Conservation (phyloP, 257 asterid species). For the Penstemon barbatus region DNA sequence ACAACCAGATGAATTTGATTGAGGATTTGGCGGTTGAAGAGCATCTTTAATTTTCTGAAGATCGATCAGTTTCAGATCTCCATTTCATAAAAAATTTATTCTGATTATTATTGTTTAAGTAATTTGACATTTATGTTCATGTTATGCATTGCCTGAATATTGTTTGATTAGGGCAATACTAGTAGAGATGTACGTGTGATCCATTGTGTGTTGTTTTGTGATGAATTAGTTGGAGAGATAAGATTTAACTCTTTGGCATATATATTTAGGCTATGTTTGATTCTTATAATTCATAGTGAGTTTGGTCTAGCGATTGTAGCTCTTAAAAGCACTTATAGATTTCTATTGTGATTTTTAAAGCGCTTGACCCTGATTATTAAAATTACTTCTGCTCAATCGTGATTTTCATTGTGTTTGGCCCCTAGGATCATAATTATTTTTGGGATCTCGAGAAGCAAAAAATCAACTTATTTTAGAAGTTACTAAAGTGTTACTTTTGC, state of each 20-base stretch:
- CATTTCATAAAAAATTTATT: not conserved
- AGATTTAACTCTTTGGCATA: not conserved
- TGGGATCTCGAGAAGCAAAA: no score
- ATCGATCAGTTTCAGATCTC: not conserved
- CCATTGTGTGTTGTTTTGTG: slow-evolving; percentile 26
- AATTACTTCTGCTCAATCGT: no score
- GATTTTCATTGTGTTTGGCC: no score
- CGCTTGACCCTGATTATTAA: no score
- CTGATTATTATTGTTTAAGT: not conserved
- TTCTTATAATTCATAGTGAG: not conserved
- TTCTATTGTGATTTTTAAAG: no score
- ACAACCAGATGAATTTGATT: slow-evolving; percentile 46
- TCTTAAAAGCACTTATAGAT: no score
- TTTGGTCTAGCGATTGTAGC: not conserved
- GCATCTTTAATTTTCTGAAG: slow-evolving; percentile 34
- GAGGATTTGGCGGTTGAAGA: slow-evolving; percentile 66
- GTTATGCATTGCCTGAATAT: slow-evolving; percentile 1
- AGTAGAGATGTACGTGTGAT: not conserved
- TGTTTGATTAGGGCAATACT: not conserved
- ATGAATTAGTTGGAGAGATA: slow-evolving; percentile 22
- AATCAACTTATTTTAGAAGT: no score
- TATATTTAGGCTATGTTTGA: not conserved
- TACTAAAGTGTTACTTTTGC: no score
- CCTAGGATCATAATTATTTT: no score
- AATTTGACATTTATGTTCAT: not conserved